Conservation (phyloP, 2,329 filamentous ascomycete species). For the Fusarium albosuccineum region DNA sequence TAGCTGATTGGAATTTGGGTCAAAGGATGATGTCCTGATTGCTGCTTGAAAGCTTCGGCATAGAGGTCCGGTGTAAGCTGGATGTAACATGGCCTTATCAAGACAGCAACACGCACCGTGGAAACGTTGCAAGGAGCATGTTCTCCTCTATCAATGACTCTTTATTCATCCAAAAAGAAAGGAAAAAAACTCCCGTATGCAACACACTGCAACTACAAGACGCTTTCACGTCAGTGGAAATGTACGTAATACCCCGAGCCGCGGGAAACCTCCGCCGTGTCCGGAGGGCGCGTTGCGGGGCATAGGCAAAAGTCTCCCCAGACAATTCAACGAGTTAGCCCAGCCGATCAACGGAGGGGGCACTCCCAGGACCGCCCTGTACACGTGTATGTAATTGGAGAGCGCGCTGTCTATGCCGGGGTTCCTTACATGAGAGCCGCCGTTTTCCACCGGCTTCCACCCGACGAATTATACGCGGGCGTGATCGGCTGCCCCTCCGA, state of each 20-base stretch:
- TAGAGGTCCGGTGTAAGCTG: no score
- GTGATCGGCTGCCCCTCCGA: constrained; percentile 31
- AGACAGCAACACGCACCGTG: background rate
- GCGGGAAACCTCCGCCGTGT: constrained; percentile 20
- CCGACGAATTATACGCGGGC: constrained; percentile 2
- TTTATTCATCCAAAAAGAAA: no score
- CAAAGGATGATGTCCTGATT: no score
- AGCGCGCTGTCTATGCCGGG: background rate
- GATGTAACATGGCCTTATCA: no score
- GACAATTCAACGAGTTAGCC: constrained; percentile 17
- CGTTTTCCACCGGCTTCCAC: constrained; percentile 12
- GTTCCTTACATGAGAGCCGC: background rate
- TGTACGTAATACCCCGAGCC: constrained; percentile 8
- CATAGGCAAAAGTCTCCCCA: constrained; percentile 8
- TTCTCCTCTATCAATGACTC: background rate
- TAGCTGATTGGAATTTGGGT: background rate
- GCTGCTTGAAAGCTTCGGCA: no score
- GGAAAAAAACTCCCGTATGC: no score
- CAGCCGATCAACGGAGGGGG: constrained; percentile 42
- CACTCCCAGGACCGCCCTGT: constrained; percentile 17
- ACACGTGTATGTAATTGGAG: constrained; percentile 9
- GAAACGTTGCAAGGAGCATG: background rate
- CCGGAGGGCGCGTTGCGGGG: constrained; percentile 40
- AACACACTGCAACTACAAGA: no score
- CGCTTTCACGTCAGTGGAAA: background rate